Evolutionary conservation across 768 basidiomycete species (phyloP).

Genomic region (Mrakia hoshinonis): DNA sequence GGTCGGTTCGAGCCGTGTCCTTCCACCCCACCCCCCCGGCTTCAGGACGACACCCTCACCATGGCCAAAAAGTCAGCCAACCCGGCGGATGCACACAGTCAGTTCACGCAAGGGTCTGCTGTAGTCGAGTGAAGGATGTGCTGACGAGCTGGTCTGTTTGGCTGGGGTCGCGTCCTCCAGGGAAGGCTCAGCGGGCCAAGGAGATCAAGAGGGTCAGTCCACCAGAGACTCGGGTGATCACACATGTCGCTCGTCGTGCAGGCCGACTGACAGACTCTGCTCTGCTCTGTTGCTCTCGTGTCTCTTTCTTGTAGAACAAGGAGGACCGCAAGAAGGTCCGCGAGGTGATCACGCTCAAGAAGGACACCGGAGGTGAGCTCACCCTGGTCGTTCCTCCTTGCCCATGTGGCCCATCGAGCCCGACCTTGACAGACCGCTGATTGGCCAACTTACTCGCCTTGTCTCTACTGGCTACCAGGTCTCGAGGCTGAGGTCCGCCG

Average conservation of each 20-base stretch:
- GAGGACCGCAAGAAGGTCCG: conserved; percentile 65
- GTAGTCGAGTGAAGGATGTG: not conserved
- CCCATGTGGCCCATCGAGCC: no score
- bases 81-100: conserved; percentile 88
- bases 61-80: conserved; percentile 87
- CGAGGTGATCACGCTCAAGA: conserved; percentile 87
- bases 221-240: conserved; percentile 2
- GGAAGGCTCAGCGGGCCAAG: conserved; percentile 85
- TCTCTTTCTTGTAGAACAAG: conserved; percentile 64
- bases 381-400: not conserved
- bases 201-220: conserved; percentile 80
- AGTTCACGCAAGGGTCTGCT: conserved; percentile 39
- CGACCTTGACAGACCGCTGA: no score
- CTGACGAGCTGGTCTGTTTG: not conserved
- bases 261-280: not conserved
- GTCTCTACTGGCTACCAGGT: conserved; percentile 48
- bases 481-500: conserved; percentile 64
- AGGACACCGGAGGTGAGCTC: conserved; percentile 69
- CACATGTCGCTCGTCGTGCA: not conserved
- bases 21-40: no score
- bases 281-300: conserved; percentile 6
- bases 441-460: no score
- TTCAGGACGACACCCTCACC: not conserved
- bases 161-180: conserved; percentile 43
- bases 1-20: no score